phyloP scores from a whole-genome alignment of 2,329 filamentous ascomycete species.

The Paraphoma sp. region DNA sequence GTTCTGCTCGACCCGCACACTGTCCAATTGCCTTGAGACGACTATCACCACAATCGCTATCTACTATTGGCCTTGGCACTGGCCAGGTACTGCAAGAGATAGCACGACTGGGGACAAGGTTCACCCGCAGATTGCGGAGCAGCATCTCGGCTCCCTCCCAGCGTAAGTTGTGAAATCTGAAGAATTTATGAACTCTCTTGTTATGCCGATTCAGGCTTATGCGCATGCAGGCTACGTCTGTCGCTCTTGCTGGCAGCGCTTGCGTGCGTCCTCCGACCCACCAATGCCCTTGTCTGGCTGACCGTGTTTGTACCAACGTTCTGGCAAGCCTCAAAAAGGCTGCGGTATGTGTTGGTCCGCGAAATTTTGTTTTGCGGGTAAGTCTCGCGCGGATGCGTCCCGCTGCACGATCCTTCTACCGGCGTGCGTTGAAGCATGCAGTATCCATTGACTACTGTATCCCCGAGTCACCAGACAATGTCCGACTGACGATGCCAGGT shows the following conservation, averaged over 20 bases:
- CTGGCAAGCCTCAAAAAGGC: constrained; percentile 51
- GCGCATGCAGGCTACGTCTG: constrained; percentile 46
- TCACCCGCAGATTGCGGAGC: constrained; percentile 44
- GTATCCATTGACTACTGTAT: constrained; percentile 10
- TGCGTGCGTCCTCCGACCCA: constrained; percentile 86
- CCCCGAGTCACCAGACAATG: constrained; percentile 16
- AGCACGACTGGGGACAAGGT: constrained; percentile 20
- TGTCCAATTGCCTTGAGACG: constrained; percentile 95
- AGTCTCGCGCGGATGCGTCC: constrained; percentile 28
- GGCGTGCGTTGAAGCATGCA: constrained; percentile 8
- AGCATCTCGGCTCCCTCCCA: constrained; percentile 35
- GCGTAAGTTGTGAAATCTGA: constrained; percentile 31
- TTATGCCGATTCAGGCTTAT: constrained; percentile 25
- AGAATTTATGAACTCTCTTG: constrained; percentile 4
- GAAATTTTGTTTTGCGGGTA: constrained; percentile 69
- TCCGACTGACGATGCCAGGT: constrained; percentile 47
- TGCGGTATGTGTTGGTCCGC: constrained; percentile 62
- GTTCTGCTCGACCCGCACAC: constrained; percentile 91
- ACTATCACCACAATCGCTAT: constrained; percentile 82
- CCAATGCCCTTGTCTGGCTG: constrained; percentile 86
- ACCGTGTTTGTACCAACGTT: constrained; percentile 66
- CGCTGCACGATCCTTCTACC: constrained; percentile 13
- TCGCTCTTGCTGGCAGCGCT: constrained; percentile 79
- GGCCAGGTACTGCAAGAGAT: constrained; percentile 47
- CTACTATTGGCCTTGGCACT: constrained; percentile 85